phyloP scores from a whole-genome alignment of 75 land plant genomes.

The Selaginella moellendorffii region DNA sequence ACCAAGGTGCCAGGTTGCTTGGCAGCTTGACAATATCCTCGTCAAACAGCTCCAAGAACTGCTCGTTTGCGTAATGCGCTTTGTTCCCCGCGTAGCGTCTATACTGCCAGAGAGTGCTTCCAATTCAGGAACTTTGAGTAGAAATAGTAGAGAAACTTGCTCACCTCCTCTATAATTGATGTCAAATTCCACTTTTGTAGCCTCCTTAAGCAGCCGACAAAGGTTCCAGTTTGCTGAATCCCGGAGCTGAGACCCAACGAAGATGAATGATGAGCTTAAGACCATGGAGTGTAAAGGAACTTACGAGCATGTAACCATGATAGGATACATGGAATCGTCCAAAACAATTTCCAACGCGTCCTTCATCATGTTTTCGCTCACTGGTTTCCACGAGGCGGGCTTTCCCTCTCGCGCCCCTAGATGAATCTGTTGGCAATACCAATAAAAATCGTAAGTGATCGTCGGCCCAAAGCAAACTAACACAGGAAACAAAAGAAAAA shows the following conservation, averaged over 20 bases:
- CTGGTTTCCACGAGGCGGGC: conserved; percentile 25
- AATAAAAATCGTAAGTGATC: not conserved
- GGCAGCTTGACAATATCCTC: conserved; percentile 24
- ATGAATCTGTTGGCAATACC: conserved; percentile 18
- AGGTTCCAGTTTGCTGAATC: conserved; percentile 21
- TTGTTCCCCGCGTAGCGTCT: conserved; percentile 25
- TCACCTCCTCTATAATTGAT: conserved; percentile 23
- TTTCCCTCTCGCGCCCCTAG: conserved; percentile 20
- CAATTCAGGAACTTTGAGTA: no score
- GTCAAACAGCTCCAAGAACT: conserved; percentile 28
- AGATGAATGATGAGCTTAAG: no score
- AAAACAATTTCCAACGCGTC: conserved; percentile 25
- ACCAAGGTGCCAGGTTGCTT: conserved; percentile 18
- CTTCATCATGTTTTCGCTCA: conserved; percentile 25
- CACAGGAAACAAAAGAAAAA: not conserved
- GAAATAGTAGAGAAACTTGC: no score
- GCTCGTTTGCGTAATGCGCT: conserved; percentile 24
- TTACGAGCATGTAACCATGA: conserved; percentile 26
- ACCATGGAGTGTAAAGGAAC: no score
- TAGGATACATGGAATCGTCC: conserved; percentile 20
- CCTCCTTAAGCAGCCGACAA: conserved; percentile 21
- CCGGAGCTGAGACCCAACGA: conserved; percentile 14
- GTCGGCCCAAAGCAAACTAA: not conserved
- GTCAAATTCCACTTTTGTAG: conserved; percentile 28
- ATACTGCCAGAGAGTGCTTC: conserved; percentile 11